Evolutionary conservation across 2,329 filamentous ascomycete genomes (phyloP).

Genomic region (Boeremia exigua): DNA sequence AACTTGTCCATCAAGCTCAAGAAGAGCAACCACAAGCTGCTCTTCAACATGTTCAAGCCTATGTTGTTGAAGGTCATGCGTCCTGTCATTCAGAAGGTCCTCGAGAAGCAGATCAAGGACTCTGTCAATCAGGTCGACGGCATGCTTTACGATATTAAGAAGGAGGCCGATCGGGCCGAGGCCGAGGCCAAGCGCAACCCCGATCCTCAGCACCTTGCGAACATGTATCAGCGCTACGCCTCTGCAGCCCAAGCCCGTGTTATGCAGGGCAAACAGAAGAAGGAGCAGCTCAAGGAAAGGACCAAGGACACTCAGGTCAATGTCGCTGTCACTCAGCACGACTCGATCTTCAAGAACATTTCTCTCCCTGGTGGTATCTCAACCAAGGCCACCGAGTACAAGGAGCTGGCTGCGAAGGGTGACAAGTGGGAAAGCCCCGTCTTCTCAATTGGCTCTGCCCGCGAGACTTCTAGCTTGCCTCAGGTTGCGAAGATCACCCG

Average conservation of each 20-base stretch:
- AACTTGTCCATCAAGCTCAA: slow-evolving; percentile 86
- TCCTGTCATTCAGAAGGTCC: slow-evolving; percentile 81
- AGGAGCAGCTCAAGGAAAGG: slow-evolving; percentile 58
- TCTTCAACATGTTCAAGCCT: slow-evolving; percentile 87
- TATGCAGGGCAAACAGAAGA: slow-evolving; percentile 79
- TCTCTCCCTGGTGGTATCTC: slow-evolving; percentile 86
- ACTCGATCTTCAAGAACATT: slow-evolving; percentile 91
- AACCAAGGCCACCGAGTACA: slow-evolving; percentile 93
- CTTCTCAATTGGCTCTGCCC: slow-evolving; percentile 83
- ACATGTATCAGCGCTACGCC: slow-evolving; percentile 86
- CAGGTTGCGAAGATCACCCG: slow-evolving; percentile 59
- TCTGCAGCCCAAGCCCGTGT: slow-evolving; percentile 75
- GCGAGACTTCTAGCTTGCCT: slow-evolving; percentile 75
- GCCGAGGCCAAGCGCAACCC: slow-evolving; percentile 66
- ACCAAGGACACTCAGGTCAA: slow-evolving; percentile 76
- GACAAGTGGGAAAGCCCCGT: slow-evolving; percentile 94
- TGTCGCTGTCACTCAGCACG: slow-evolving; percentile 82
- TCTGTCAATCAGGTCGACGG: slow-evolving; percentile 77
- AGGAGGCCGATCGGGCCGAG: slow-evolving; percentile 77
- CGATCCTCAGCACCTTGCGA: slow-evolving; percentile 75
- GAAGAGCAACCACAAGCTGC: slow-evolving; percentile 92
- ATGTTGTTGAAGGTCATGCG: slow-evolving; percentile 82
- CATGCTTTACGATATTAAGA: slow-evolving; percentile 77
- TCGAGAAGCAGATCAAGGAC: slow-evolving; percentile 89
- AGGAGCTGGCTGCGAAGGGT: slow-evolving; percentile 83